Conservation (phyloP, 2,329 filamentous ascomycete genomes). For the Diaporthe vaccinii region DNA sequence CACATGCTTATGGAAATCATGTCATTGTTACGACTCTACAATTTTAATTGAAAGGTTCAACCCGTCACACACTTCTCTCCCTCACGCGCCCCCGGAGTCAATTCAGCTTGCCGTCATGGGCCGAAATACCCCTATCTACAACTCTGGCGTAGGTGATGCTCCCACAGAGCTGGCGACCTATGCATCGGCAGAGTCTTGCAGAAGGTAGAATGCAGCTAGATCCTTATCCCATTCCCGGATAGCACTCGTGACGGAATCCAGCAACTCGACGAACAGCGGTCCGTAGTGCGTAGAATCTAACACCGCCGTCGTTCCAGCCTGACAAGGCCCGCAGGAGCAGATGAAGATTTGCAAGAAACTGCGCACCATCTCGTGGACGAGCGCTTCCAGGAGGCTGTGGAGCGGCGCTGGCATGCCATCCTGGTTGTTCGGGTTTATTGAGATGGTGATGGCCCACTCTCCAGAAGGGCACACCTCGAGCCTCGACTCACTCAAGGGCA, state of each 20-base stretch:
- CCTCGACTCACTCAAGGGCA: neutral
- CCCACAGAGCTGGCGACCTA: neutral
- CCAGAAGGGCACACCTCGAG: neutral
- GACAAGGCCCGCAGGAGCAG: neutral
- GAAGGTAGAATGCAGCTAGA: neutral
- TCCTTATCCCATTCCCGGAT: neutral
- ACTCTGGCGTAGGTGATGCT: too few species aligned
- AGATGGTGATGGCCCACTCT: neutral
- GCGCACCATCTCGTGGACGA: neutral
- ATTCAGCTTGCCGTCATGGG: neutral
- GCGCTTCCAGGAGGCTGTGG: constrained; percentile 1
- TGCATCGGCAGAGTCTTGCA: neutral
- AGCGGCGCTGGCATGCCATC: neutral
- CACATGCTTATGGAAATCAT: neutral
- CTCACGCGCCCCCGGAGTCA: too few species aligned
- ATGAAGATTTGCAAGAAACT: neutral
- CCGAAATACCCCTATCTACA: neutral
- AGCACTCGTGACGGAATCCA: neutral
- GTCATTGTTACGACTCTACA: constrained; percentile 1
- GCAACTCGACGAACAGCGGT: neutral
- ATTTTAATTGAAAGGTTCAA: neutral
- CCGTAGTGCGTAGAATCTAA: neutral
- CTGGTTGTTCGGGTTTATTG: neutral
- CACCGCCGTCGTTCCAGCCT: neutral
- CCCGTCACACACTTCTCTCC: neutral